Base-by-base conservation (phyloP, 2,329 filamentous ascomycete genomes). In the Atkinsonella texensis region DNA sequence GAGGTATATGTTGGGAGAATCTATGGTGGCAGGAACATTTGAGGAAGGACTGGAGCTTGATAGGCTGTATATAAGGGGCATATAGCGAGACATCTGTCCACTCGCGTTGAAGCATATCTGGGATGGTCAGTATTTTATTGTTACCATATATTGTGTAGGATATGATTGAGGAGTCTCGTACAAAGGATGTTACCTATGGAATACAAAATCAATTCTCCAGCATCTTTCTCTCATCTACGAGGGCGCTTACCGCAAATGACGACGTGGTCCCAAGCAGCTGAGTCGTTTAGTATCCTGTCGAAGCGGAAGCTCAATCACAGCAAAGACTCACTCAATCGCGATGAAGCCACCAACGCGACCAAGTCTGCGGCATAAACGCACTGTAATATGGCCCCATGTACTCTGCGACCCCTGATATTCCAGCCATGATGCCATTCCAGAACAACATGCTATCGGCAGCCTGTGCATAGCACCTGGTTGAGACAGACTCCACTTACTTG, bases 101-200 rank as follows among this genome's bases (percentile, higher is more conserved):
- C 8, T 43, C 17, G 23, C 31, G 40, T 28, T 18, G 18, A n/a
- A 43, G 47, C n/a, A 42, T 42, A 23, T 31, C 18, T 12, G 15
- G 12, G 31, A 18, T 20, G 18, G 40, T 28, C 20, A 15, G 40
- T 28, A 28, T 44, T 33, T 31, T 38, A 4, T 23, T 38, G 31
- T 12, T 31, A 32, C 32, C 45, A 49, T 49, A 31, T 44, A 44
- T 18, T n/a, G 12, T 49, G 40, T 49, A 49, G 40, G 17, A 49
- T 17, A 43, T 44, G 33, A 15, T 43, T 33, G 12, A 13, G 28
- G n/a, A 6, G 11, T 23, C 13, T 43, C 12, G 13, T 13, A 17
- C 23, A 10, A 28, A 13, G 31, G 28, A 31, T 11, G 18, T 7
- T 6, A 32, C 20, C 31, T 9, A 13, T 6, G n/a, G 48, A 38